These are phyloP conservation scores for Penicillium brevicompactum DNA, from an alignment of 2,329 filamentous ascomycete species.

Conservation along the genomic window DNA sequence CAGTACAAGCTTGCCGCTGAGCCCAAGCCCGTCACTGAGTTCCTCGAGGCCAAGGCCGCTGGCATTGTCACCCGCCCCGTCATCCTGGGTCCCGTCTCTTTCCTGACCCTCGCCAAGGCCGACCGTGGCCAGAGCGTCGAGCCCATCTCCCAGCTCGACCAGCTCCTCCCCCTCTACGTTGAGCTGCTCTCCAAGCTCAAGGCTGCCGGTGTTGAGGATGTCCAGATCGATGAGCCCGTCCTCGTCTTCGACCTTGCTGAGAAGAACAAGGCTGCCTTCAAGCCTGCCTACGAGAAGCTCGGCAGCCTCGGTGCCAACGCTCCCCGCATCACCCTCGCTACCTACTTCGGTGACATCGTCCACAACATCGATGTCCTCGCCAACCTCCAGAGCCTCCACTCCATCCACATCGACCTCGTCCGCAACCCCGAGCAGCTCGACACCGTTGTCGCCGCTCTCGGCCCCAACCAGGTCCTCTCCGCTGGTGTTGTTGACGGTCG, in stretches of 20 bases:
- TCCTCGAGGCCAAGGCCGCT: constrained; percentile 96
- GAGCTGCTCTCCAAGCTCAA: constrained; percentile 93
- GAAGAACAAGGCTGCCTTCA: constrained; percentile 95
- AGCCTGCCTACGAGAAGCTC: constrained; percentile 93
- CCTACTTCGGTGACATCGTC: constrained; percentile 99
- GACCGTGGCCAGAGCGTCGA: constrained; percentile 92
- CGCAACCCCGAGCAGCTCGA: constrained; percentile 98
- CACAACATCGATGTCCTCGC: constrained; percentile 95
- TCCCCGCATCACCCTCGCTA: constrained; percentile 86
- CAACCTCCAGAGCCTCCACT: constrained; percentile 71
- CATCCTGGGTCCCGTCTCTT: constrained; percentile 92
- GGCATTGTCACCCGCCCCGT: constrained; percentile 92
- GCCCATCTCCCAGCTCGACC: constrained; percentile 90
- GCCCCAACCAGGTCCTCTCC: constrained; percentile 86
- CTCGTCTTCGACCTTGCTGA: constrained; percentile 90
- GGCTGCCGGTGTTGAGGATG: constrained; percentile 90
- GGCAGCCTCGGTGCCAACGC: constrained; percentile 70
- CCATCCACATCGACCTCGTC: constrained; percentile 92
- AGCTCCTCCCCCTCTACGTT: constrained; percentile 91
- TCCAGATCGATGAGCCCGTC: constrained; percentile 97
- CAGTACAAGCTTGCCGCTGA: constrained; percentile 83
- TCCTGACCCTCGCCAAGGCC: constrained; percentile 96
- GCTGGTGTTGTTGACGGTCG: constrained; percentile 96
- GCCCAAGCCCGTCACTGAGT: constrained; percentile 93
- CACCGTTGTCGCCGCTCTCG: constrained; percentile 77